A percentile compares a stretch with the other conserved stretches of the same genome.
Evolutionary conservation across 2,329 filamentous ascomycete genomes (phyloP).

Genomic region (Ustilaginoidea virens): DNA sequence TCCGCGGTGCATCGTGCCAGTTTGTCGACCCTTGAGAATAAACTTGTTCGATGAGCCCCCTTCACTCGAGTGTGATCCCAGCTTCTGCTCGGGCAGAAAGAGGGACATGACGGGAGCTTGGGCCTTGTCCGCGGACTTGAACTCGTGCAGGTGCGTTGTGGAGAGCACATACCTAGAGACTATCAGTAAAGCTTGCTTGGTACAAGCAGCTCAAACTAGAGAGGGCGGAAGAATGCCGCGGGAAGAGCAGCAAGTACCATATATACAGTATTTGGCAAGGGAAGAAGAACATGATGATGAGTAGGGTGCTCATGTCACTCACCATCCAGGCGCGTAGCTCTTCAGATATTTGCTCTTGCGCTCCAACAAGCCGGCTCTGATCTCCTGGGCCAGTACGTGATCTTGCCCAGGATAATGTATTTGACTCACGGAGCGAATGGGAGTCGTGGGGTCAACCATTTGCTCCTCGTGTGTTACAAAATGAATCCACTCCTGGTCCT

Average conservation of each 20-base stretch:
- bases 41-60: conserved; percentile 90
- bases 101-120: conserved; percentile 93
- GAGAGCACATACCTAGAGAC: conserved; percentile 77
- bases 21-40: conserved; percentile 90
- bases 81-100: conserved; percentile 85
- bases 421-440: conserved; percentile 61
- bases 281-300: not conserved
- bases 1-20: conserved; percentile 76
- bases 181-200: not conserved
- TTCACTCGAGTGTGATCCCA: conserved; percentile 76
- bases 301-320: conserved; percentile 17
- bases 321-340: conserved; percentile 93
- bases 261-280: not conserved
- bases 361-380: conserved; percentile 81
- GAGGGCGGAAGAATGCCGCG: conserved; percentile 1
- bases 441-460: conserved; percentile 72
- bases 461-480: conserved; percentile 72
- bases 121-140: conserved; percentile 91
- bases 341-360: conserved; percentile 98
- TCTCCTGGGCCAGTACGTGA: conserved; percentile 66
- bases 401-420: conserved; percentile 87
- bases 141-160: conserved; percentile 93
- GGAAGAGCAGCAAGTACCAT: not conserved
- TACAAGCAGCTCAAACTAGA: conserved; percentile 4
- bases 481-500: conserved; percentile 77